Evolutionary conservation across 1,139 yeast species (phyloP), one percentile per base, ranked within the genome.

Genomic region (Pichia terricola): DNA sequence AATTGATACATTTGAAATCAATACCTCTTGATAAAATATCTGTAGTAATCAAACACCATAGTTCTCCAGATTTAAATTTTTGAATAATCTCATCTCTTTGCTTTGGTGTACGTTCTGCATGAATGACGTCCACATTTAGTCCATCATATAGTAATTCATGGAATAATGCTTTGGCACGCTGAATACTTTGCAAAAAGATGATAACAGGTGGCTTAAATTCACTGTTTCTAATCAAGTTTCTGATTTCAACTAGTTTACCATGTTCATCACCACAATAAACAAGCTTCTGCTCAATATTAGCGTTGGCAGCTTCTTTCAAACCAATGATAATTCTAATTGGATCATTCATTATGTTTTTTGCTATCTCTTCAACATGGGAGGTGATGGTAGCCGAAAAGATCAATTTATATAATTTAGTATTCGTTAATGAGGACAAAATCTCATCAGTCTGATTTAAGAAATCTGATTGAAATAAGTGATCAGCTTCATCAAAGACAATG

Each of bases 361-460:
- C 96, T 60, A 87, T 73, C 56, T 84, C 91, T 64, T 91, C 98
- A 30, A 91, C 95, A 40, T 84, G 81, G 1, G 96, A 83, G 0
- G 98, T 96, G 47, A 94, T 82, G 0, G 99, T 94, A 8, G 99
- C 99, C 5, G 96, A 86, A 59, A 85, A 91, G 69, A 94, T 81
- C 5, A 94, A 79, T 63, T 81, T 86, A 42, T 77, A 69, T 35
- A 82, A 58, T 39, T 64, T 64, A 3, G 73, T 64, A 50, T 70
- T 65, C 1, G 81, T 67, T 61, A 95, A 83, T 33, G 80, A 73
- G 11, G 84, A 71, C 51, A 91, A 67, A 48, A 91, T 81, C 44
- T 79, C 81, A 61, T 91, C 98, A 0, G 96, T 85, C 66, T 94
- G 98, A 53, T 82, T 88, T 26, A 88, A 78, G 56, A 94, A 94